Base-by-base conservation (phyloP, 768 basidiomycete genomes). In the Boletus rubropictus region DNA sequence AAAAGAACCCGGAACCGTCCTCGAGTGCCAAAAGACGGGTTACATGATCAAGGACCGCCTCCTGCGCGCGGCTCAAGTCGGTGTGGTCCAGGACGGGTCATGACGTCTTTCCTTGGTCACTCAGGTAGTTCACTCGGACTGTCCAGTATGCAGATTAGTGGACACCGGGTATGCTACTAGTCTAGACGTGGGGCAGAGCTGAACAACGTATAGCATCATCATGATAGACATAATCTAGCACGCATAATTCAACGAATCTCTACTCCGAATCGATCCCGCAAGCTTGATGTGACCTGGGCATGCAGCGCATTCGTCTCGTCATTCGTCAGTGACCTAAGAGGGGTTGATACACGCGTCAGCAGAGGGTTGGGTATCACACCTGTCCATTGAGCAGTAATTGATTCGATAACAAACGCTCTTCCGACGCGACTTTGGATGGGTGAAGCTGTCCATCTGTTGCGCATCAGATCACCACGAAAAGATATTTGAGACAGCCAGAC, bases 351-450 rank as follows among this genome's bases (percentile, higher is more conserved):
- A 42, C 25, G 27, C 35, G 15, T 18, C 18, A 12, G 5, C 34
- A 14, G 31, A 48, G 15, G 34, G 29, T 36, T 21, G 17, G 48
- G 27, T 3, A 8, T 17, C 71, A 51, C 57, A 87, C 89, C 86
- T 83, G 66, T 98, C 95, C 93, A 98, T 95, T 24, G 94, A 96
- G 48, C 94, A 75, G 65, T 98, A 99, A 59, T 89, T 92, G 51
- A 98, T 79, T 42, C 95, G 77, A 68, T 92, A 97, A 58, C 92
- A 91, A 54, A 86, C 69, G 55, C 90, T 93, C 43, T 76, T 78
- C 36, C 82, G 77, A 22, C 77, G 73, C 3, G 90, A 90, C 68
- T 90, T 92, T 0, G 93, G 92, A 66, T 99, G 92, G 14, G 74
- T 74, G 63, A 97, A 99, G 25, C 80, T 73, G 69, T 99, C 96